Evolutionary conservation across 139 green algal genomes (phyloP).

Genomic region (Eudorina sp.): DNA sequence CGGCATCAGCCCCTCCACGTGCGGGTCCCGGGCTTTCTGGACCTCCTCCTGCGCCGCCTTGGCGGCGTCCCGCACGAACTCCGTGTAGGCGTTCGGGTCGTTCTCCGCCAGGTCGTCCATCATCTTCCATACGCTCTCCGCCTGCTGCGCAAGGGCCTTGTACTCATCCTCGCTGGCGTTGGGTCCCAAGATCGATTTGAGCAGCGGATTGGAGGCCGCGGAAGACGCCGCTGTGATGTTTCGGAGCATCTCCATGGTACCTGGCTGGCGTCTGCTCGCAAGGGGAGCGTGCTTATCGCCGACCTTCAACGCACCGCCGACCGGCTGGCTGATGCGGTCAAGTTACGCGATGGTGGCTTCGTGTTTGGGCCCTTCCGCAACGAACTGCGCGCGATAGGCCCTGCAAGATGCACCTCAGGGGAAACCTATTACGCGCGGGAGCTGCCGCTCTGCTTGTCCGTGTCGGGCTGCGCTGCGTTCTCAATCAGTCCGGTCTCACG

Average conservation of each 20-base stretch:
- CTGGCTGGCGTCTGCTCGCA: no score
- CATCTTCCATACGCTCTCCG: constrained; percentile 27
- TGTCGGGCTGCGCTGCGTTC: not conserved
- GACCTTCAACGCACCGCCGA: no score
- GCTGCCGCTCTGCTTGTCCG: not conserved
- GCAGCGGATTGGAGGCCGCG: constrained; percentile 40
- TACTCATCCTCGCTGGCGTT: constrained; percentile 5
- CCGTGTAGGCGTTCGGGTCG: constrained; percentile 8
- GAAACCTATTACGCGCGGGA: not conserved
- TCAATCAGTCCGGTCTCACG: constrained; percentile 12
- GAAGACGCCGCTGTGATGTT: constrained; percentile 23
- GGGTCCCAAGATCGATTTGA: constrained; percentile 18
- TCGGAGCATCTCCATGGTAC: constrained; percentile 12
- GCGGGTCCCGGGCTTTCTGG: not conserved
- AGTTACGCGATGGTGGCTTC: no score
- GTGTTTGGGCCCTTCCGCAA: no score
- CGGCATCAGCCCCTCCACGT: constrained; percentile 3
- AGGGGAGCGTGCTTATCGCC: no score
- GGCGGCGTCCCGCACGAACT: not conserved
- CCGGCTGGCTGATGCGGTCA: no score
- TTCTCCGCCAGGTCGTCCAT: constrained; percentile 31
- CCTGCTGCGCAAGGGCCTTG: not conserved
- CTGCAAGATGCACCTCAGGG: no score
- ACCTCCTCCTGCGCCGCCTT: constrained; percentile 20
- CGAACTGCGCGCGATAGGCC: no score